phyloP scores from a whole-genome alignment of 257 asterid species.

The Perilla frutescens region DNA sequence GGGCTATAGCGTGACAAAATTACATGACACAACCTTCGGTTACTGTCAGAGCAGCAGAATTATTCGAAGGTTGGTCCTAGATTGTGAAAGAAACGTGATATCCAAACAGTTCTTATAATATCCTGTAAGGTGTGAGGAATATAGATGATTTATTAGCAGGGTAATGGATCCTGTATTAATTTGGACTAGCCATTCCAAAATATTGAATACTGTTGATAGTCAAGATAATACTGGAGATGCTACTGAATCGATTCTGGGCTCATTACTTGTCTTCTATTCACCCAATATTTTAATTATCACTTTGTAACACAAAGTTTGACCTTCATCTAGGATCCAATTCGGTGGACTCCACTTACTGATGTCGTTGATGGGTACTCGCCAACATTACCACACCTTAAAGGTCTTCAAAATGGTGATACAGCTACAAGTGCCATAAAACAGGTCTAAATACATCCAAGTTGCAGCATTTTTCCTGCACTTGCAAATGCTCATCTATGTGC shows the following conservation, averaged over 20 bases:
- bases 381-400: constrained; percentile 96
- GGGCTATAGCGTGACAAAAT: background rate
- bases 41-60: background rate
- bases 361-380: constrained; percentile 99
- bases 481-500: background rate
- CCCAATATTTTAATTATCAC: constrained; percentile 3
- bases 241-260: constrained; percentile 9
- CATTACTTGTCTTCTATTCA: background rate
- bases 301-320: constrained; percentile 27
- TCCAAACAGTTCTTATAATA: background rate
- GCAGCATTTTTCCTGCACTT: background rate
- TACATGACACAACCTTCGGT: background rate
- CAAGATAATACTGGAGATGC: background rate
- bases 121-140: background rate
- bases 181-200: background rate
- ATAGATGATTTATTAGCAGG: background rate
- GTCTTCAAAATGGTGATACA: constrained; percentile 98
- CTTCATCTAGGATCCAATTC: constrained; percentile 87
- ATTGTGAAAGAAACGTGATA: background rate
- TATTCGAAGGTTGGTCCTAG: background rate
- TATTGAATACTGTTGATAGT: background rate
- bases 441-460: constrained; percentile 45
- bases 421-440: constrained; percentile 99
- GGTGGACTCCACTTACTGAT: constrained; percentile 97
- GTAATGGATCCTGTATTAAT: background rate